Conservation (phyloP, 345 rosid genomes). For the Bruguiera parviflora region DNA sequence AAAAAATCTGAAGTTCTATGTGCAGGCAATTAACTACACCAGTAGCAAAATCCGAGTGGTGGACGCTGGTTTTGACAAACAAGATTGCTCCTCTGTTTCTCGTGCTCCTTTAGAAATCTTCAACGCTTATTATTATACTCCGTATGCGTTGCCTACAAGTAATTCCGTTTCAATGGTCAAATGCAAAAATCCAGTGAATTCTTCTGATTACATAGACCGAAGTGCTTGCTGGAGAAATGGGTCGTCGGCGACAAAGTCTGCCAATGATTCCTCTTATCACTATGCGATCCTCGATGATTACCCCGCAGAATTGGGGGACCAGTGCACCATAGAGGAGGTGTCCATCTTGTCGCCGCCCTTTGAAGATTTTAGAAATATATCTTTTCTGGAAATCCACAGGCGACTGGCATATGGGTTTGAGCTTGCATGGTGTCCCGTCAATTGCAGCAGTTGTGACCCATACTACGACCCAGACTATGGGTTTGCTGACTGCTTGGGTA, state of each 20-base stretch:
- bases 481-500: no score
- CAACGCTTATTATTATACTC: no score
- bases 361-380: not conserved
- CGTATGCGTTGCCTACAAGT: no score
- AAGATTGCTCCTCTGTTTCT: conserved; percentile 8
- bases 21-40: conserved; percentile 1
- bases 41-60: conserved; percentile 5
- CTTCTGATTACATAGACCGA: not conserved
- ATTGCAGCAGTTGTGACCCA: accelerated
- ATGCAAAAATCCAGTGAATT: not conserved
- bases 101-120: not conserved
- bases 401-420: conserved; percentile 10
- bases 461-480: accelerated
- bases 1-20: not conserved
- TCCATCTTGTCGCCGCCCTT: not conserved
- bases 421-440: not conserved
- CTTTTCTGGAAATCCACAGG: not conserved
- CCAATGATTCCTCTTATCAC: not conserved
- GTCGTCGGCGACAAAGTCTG: not conserved
- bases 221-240: not conserved
- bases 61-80: not conserved
- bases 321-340: not conserved
- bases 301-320: not conserved
- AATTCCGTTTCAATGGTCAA: no score
- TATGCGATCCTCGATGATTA: not conserved